Conservation (phyloP, 352 stramenopile genomes). For the Globisporangium takayamanum region DNA sequence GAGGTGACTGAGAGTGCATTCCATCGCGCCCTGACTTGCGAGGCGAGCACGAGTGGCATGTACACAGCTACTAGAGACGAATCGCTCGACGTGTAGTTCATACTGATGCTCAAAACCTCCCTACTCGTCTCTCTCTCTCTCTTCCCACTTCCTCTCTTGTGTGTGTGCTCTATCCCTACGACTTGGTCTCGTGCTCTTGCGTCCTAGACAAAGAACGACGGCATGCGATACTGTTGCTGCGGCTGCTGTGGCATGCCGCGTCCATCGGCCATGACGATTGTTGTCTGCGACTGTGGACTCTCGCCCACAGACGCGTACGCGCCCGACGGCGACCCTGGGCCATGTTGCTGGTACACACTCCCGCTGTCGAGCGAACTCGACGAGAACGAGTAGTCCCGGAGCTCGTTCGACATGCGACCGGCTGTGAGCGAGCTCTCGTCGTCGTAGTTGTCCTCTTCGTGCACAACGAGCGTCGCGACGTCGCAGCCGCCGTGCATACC, state of each 20-base stretch:
- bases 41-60: no score
- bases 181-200: neutral
- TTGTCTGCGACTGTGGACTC: conserved; percentile 33
- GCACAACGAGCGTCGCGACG: conserved; percentile 16
- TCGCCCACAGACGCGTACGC: conserved; percentile 60
- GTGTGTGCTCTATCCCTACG: no score
- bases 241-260: neutral
- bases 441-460: conserved; percentile 17
- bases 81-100: no score
- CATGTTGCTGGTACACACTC: conserved; percentile 30
- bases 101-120: no score
- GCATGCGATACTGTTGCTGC: conserved; percentile 21
- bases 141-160: no score
- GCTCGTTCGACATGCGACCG: conserved; percentile 25
- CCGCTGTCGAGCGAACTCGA: conserved; percentile 32
- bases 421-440: conserved; percentile 11
- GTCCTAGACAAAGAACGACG: conserved; percentile 52
- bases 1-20: no score
- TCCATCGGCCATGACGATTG: conserved; percentile 11
- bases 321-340: conserved; percentile 40
- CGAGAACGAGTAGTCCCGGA: conserved; percentile 42
- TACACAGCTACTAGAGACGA: no score
- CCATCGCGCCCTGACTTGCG: no score
- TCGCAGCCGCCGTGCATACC: conserved; percentile 9
- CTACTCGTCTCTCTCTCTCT: no score